Conservation (phyloP, 1,139 yeast species). For the Candida sp. region DNA sequence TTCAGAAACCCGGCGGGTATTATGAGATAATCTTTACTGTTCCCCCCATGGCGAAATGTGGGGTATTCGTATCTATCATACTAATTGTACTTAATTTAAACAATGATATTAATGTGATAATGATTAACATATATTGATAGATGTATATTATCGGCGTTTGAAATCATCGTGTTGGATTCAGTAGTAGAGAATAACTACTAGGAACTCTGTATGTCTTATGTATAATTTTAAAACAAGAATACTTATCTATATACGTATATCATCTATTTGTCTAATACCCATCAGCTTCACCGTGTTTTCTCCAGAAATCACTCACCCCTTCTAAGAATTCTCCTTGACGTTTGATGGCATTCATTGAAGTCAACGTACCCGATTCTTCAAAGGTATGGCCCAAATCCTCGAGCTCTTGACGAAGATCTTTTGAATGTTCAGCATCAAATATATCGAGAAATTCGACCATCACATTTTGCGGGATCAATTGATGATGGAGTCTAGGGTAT, state of each 20-base stretch:
- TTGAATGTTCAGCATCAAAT: conserved; percentile 22
- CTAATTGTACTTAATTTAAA: too few species aligned
- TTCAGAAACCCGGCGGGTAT: too few species aligned
- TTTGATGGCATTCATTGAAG: conserved; percentile 43
- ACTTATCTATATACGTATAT: neutral
- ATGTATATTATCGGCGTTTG: too few species aligned
- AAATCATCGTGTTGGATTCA: too few species aligned
- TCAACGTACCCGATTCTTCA: conserved; percentile 31
- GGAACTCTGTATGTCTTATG: too few species aligned
- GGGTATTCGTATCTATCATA: too few species aligned
- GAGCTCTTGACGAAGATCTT: conserved; percentile 12
- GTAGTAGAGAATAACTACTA: too few species aligned
- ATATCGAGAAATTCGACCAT: conserved; percentile 53
- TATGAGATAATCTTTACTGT: too few species aligned
- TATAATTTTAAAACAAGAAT: too few species aligned
- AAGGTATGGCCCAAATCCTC: conserved; percentile 25
- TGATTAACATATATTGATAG: too few species aligned
- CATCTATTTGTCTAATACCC: conserved; percentile 25
- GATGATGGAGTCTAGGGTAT: conserved; percentile 86
- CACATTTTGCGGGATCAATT: conserved; percentile 69
- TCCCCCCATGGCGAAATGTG: too few species aligned
- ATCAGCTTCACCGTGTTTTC: conserved; percentile 40
- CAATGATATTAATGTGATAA: too few species aligned
- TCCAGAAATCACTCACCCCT: conserved; percentile 46
- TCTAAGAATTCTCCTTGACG: conserved; percentile 15